phyloP scores from a whole-genome alignment of 2,329 filamentous ascomycete species.

The Albophoma yamanashiensis region DNA sequence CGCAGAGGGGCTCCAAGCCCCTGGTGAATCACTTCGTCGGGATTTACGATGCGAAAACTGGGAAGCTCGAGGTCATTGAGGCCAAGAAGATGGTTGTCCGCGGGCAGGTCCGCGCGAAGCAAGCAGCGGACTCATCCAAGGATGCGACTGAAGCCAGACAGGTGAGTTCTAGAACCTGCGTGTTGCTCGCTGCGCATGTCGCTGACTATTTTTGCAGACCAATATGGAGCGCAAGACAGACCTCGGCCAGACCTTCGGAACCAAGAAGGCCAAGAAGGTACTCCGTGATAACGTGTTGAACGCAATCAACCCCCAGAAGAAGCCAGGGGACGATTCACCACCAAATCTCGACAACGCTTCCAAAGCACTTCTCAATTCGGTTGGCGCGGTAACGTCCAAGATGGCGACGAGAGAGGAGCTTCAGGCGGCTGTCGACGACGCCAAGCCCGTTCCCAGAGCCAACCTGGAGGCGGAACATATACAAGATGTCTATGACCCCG shows the following conservation, averaged over 20 bases:
- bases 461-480: constrained; percentile 57
- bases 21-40: constrained; percentile 54
- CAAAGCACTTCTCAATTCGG: constrained; percentile 50
- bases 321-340: constrained; percentile 22
- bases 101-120: constrained; percentile 44
- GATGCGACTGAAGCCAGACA: constrained; percentile 13
- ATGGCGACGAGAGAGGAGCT: constrained; percentile 59
- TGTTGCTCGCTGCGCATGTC: background rate
- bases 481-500: constrained; percentile 61
- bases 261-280: constrained; percentile 75
- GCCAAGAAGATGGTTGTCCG: constrained; percentile 54
- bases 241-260: constrained; percentile 71
- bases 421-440: constrained; percentile 51
- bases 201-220: constrained; percentile 29
- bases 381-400: constrained; percentile 49
- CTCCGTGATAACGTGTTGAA: constrained; percentile 60
- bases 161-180: constrained; percentile 8
- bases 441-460: constrained; percentile 62
- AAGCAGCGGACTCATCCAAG: constrained; percentile 34
- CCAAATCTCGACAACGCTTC: constrained; percentile 44
- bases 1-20: constrained; percentile 16
- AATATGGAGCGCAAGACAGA: constrained; percentile 53
- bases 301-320: constrained; percentile 45
- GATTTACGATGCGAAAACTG: constrained; percentile 50
- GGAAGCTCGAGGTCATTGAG: constrained; percentile 48